Evolutionary conservation across 768 basidiomycete genomes (phyloP).

Genomic region (Leccinum disarticulatum): DNA sequence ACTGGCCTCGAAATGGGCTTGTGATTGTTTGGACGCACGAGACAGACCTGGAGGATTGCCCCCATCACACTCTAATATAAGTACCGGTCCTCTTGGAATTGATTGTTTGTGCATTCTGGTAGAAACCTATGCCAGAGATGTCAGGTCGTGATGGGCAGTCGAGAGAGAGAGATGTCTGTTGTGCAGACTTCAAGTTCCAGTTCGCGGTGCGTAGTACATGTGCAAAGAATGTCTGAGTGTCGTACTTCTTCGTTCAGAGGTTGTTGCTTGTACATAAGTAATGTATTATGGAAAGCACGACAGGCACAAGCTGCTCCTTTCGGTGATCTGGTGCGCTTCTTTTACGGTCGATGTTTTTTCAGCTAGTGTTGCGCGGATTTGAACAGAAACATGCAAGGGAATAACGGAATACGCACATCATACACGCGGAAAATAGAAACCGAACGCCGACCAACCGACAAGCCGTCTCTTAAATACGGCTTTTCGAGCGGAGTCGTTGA

Average conservation of each 20-base stretch:
- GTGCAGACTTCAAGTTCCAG: constrained; percentile 87
- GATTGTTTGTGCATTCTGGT: constrained; percentile 82
- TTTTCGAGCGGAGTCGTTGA: constrained; percentile 27
- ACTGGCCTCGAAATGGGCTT: constrained; percentile 54
- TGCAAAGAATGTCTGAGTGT: constrained; percentile 81
- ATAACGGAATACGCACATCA: constrained; percentile 18
- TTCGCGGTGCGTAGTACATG: constrained; percentile 74
- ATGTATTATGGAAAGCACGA: too few relatives aligned
- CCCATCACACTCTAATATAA: constrained; percentile 83
- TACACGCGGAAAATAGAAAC: constrained; percentile 22
- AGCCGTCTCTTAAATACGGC: constrained; percentile 1
- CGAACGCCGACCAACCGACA: constrained; percentile 7
- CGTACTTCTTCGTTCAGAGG: constrained; percentile 84
- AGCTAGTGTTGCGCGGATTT: too few relatives aligned
- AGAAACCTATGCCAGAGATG: constrained; percentile 51
- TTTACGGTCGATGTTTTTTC: too few relatives aligned
- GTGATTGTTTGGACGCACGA: background rate
- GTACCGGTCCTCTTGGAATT: constrained; percentile 79
- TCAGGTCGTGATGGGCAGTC: constrained; percentile 1
- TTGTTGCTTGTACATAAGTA: constrained; percentile 75
- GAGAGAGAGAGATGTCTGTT: constrained; percentile 52
- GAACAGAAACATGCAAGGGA: constrained; percentile 6
- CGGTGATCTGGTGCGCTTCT: too few relatives aligned
- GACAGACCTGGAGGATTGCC: constrained; percentile 69
- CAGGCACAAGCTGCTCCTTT: too few relatives aligned